Conservation (phyloP, 1,284 basidiomycete genomes). For the Moesziomyces antarcticus region DNA sequence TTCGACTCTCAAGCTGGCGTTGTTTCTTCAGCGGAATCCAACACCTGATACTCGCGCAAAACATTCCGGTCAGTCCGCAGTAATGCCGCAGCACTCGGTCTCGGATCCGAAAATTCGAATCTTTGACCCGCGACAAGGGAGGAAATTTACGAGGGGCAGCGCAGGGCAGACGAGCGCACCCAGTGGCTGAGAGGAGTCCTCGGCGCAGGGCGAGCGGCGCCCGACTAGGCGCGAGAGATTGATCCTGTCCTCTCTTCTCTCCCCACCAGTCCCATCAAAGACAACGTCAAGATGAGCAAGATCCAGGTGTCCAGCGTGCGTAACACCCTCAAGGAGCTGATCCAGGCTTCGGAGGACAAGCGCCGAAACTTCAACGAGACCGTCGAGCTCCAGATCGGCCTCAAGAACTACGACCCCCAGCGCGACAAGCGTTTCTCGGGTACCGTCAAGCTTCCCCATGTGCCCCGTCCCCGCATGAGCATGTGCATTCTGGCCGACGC, state of each 20-base stretch:
- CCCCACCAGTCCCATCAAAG: slow-evolving; percentile 32
- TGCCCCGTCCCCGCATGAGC: slow-evolving; percentile 98
- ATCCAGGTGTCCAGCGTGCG: slow-evolving; percentile 66
- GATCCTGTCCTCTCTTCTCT: not conserved
- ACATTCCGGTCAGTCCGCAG: not conserved
- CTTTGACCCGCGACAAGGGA: not conserved
- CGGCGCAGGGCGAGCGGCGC: not conserved
- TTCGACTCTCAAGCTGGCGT: not conserved
- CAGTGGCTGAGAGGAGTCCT: not conserved
- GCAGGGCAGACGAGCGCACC: not conserved
- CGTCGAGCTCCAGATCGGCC: slow-evolving; percentile 68
- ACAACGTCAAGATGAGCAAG: slow-evolving; percentile 54
- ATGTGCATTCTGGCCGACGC: slow-evolving; percentile 99
- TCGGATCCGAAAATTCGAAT: not conserved
- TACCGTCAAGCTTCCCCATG: slow-evolving; percentile 82
- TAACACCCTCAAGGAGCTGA: slow-evolving; percentile 62
- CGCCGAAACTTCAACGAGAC: slow-evolving; percentile 67
- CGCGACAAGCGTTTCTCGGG: slow-evolving; percentile 69
- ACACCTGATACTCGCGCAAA: not conserved
- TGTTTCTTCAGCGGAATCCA: not conserved
- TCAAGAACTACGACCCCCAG: slow-evolving; percentile 68
- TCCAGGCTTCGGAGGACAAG: slow-evolving; percentile 66
- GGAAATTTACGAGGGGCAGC: not conserved
- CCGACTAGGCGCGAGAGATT: not conserved
- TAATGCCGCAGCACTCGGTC: not conserved